phyloP scores from a whole-genome alignment of 805 yeast species.

The Yamadazyma ubonensis region DNA sequence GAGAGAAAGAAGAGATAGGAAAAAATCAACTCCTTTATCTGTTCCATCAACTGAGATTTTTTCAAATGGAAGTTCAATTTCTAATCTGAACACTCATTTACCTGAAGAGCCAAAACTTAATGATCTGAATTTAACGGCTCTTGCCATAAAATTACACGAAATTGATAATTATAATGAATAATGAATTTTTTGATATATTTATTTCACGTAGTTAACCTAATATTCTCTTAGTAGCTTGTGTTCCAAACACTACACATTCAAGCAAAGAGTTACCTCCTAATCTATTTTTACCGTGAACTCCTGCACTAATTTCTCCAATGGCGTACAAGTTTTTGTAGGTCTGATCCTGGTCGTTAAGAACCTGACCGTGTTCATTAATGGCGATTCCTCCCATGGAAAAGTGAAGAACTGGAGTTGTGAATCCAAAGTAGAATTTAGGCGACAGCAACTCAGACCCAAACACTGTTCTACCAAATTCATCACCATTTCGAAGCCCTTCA shows the following conservation, averaged over 20 bases:
- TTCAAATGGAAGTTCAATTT: not conserved
- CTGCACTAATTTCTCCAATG: conserved; percentile 48
- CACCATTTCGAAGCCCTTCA: conserved; percentile 17
- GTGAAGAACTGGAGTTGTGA: conserved; percentile 61
- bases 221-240: conserved; percentile 8
- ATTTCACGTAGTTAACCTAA: too few relatives aligned
- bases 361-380: conserved; percentile 48
- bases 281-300: conserved; percentile 46
- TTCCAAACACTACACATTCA: conserved; percentile 42
- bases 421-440: conserved; percentile 44
- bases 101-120: conserved; percentile 8
- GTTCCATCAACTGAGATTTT: too few relatives aligned
- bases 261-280: conserved; percentile 44
- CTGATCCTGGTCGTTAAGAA: conserved; percentile 27
- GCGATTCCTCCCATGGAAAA: conserved; percentile 71
- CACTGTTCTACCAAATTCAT: conserved; percentile 25
- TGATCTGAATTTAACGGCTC: conserved; percentile 17
- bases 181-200: not conserved
- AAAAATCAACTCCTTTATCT: conserved; percentile 20
- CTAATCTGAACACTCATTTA: not conserved
- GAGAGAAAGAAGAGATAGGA: conserved; percentile 41
- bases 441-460: conserved; percentile 15
- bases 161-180: conserved; percentile 6
- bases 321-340: conserved; percentile 44
- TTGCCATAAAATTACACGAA: conserved; percentile 12